phyloP scores from a whole-genome alignment of 345 rosid genomes.

The Cardamine occulta region DNA sequence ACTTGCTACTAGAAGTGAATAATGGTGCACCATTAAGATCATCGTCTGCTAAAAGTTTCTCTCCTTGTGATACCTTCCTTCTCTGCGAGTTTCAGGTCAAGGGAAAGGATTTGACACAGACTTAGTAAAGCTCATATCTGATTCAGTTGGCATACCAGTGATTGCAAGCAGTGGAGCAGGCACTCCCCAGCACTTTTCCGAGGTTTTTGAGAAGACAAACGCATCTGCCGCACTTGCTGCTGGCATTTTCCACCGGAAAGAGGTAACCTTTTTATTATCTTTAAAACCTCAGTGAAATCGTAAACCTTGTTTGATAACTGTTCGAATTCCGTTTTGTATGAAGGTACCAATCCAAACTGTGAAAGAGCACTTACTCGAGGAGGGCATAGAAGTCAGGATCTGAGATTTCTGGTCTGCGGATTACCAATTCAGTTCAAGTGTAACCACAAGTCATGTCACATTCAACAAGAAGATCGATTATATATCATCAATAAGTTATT shows the following conservation, averaged over 20 bases:
- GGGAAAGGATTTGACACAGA: slow-evolving; percentile 92
- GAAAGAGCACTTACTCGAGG: slow-evolving; percentile 71
- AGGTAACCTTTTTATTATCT: slow-evolving; percentile 50
- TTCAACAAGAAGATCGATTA: slow-evolving; percentile 22
- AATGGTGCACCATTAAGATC: not conserved
- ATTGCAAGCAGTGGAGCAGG: slow-evolving; percentile 99
- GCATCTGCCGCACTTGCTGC: slow-evolving; percentile 99
- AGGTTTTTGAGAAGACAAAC: slow-evolving; percentile 74
- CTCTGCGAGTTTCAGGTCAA: slow-evolving; percentile 65
- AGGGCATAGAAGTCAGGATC: slow-evolving; percentile 76
- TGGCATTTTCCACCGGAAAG: slow-evolving; percentile 95
- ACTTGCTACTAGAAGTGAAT: not conserved
- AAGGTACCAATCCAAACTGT: slow-evolving; percentile 86
- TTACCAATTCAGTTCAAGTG: not conserved
- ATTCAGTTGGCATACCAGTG: slow-evolving; percentile 92
- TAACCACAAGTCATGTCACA: slow-evolving; percentile 9
- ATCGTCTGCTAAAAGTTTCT: not conserved
- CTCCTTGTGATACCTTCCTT: slow-evolving; percentile 15
- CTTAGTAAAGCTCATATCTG: slow-evolving; percentile 77
- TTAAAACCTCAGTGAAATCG: not conserved
- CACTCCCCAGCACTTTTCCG: slow-evolving; percentile 73
- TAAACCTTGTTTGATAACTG: not conserved
- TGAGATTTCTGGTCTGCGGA: slow-evolving; percentile 29
- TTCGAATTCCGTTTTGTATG: slow-evolving; percentile 26
- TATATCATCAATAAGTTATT: slow-evolving; percentile 12